These are phyloP conservation scores for Botrytis fabae DNA, from an alignment of 2,329 filamentous ascomycete genomes.

Conservation along the genomic window DNA sequence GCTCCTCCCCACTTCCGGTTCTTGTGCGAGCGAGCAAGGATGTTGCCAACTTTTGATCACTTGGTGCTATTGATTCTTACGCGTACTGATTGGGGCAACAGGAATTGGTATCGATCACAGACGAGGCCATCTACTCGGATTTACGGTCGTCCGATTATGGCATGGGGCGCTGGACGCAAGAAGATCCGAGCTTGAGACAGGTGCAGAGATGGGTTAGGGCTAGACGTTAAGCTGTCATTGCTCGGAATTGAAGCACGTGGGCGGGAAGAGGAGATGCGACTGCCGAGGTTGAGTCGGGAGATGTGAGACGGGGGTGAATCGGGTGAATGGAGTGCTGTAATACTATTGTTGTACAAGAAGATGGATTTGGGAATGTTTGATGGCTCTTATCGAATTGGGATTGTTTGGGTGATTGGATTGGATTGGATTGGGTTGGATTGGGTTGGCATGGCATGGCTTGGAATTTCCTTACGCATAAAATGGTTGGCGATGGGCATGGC, in stretches of 20 bases:
- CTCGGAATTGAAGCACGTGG: background rate
- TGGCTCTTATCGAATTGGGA: background rate
- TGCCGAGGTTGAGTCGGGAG: background rate
- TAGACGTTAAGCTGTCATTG: conserved; percentile 31
- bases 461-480: conserved; percentile 10
- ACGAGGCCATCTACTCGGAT: conserved; percentile 58
- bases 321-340: background rate
- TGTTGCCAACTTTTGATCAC: background rate
- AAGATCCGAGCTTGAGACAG: conserved; percentile 59
- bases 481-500: conserved; percentile 12
- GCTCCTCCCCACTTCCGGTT: background rate
- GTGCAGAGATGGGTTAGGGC: conserved; percentile 60
- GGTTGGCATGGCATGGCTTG: background rate
- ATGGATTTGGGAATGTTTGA: conserved; percentile 9
- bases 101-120: conserved; percentile 60
- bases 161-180: conserved; percentile 61
- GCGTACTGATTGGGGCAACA: background rate
- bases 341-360: background rate
- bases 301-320: background rate
- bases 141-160: conserved; percentile 54
- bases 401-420: background rate
- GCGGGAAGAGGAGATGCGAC: background rate
- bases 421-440: background rate
- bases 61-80: background rate
- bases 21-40: background rate